Percentiles rank a stretch among this genome's conserved stretches.
phyloP scores from a whole-genome alignment of 768 basidiomycete species.

The Hypholoma fasciculare region DNA sequence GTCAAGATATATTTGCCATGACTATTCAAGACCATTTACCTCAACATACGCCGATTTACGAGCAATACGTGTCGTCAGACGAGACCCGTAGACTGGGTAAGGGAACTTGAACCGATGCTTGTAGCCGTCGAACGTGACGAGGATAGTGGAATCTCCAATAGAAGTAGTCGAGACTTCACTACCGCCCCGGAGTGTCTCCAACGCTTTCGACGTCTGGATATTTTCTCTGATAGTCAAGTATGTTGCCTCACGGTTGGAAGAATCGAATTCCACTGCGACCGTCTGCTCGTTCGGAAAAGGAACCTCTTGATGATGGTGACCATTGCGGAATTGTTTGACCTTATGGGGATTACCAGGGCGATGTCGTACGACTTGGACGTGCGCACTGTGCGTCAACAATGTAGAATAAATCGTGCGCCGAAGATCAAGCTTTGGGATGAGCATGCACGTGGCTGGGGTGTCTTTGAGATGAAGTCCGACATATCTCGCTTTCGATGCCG shows the following conservation, averaged over 20 bases:
- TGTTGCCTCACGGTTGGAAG: constrained; percentile 5
- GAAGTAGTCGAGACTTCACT: constrained; percentile 24
- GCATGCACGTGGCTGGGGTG: constrained; percentile 13
- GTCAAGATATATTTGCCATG: constrained; percentile 17
- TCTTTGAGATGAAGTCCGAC: constrained; percentile 28
- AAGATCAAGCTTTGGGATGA: constrained; percentile 27
- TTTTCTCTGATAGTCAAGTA: constrained; percentile 22
- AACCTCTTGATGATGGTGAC: background rate
- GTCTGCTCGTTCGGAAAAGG: background rate
- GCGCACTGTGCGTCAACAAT: constrained; percentile 23
- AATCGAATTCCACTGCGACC: constrained; percentile 13
- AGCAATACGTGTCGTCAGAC: constrained; percentile 44
- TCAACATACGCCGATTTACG: constrained; percentile 55
- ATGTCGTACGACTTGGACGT: constrained; percentile 30
- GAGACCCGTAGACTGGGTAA: constrained; percentile 39
- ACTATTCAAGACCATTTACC: constrained; percentile 26
- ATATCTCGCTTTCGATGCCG: constrained; percentile 12
- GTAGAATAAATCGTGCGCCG: constrained; percentile 26
- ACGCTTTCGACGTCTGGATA: constrained; percentile 18
- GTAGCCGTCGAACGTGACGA: constrained; percentile 26
- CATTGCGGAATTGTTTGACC: constrained; percentile 7
- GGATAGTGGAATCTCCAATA: constrained; percentile 31
- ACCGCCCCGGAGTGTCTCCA: constrained; percentile 17
- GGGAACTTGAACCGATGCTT: constrained; percentile 36
- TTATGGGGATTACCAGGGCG: constrained; percentile 24